A percentile compares a stretch with the other conserved stretches of the same genome.
These are phyloP conservation scores for Arthrinium puccinioides DNA, from an alignment of 2,329 filamentous ascomycete species.

Conservation along the genomic window DNA sequence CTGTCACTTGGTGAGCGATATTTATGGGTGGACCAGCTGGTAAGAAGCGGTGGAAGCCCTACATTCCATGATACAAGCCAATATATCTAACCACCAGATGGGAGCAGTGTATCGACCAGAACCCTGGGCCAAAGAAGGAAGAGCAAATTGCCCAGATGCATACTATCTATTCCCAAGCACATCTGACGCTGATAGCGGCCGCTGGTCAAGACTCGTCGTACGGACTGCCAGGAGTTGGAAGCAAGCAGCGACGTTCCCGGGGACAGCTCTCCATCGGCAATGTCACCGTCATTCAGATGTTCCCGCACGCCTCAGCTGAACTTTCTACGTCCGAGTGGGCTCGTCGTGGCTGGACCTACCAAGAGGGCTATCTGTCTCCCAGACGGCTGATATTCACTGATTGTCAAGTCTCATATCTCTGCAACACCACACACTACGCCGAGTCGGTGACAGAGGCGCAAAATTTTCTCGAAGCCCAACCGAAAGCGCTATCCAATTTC, in stretches of 20 bases:
- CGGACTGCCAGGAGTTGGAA: not conserved
- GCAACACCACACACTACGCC: not conserved
- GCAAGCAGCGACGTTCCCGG: not conserved
- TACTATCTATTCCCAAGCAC: not conserved
- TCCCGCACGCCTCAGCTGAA: not conserved
- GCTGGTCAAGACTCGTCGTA: not conserved
- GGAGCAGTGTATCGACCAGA: not conserved
- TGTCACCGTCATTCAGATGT: not conserved
- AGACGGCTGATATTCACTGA: not conserved
- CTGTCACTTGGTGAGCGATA: not conserved
- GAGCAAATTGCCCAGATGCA: not conserved
- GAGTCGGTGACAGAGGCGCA: not conserved
- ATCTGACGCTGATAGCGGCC: not conserved
- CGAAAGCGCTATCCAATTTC: not conserved
- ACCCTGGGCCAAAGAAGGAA: not conserved
- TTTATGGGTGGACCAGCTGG: constrained; percentile 1
- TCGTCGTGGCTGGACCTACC: not conserved
- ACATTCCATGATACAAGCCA: not conserved
- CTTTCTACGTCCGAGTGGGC: not conserved
- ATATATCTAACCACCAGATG: not conserved
- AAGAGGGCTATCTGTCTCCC: not conserved
- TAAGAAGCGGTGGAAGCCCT: not conserved
- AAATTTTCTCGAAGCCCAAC: not conserved
- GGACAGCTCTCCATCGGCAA: not conserved
- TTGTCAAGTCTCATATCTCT: not conserved